Conservation (phyloP, 2,329 filamentous ascomycete genomes). For the Colletotrichum echinochloae region DNA sequence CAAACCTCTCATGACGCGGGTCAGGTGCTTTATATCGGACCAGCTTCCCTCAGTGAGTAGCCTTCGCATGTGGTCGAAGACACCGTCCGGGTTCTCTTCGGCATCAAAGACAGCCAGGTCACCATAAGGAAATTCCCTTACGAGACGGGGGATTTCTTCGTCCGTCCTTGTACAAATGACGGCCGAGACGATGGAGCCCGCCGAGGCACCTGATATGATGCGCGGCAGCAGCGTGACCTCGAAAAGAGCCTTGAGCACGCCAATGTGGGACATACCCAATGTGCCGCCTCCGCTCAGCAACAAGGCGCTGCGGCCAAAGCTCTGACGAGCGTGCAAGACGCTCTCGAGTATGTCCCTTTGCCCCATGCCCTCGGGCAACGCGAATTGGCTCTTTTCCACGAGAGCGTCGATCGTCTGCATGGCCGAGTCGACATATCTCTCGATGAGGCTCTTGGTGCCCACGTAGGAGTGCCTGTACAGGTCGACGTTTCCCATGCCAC, state of each 20-base stretch:
- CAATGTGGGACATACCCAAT: slow-evolving; percentile 92
- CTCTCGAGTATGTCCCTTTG: slow-evolving; percentile 73
- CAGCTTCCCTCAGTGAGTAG: slow-evolving; percentile 85
- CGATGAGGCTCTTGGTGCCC: slow-evolving; percentile 88
- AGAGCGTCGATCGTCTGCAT: slow-evolving; percentile 79
- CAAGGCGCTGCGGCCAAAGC: slow-evolving; percentile 86
- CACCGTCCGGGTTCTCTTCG: slow-evolving; percentile 66
- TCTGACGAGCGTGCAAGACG: slow-evolving; percentile 78
- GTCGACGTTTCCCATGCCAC: slow-evolving; percentile 85
- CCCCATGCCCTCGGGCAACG: slow-evolving; percentile 66
- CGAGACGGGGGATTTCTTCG: slow-evolving; percentile 77
- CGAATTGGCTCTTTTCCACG: slow-evolving; percentile 68
- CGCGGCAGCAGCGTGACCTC: slow-evolving; percentile 81
- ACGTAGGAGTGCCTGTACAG: slow-evolving; percentile 87
- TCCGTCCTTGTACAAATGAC: slow-evolving; percentile 84
- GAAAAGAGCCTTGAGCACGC: slow-evolving; percentile 85
- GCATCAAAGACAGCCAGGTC: slow-evolving; percentile 85
- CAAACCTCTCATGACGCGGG: slow-evolving; percentile 81
- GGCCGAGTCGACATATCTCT: slow-evolving; percentile 86
- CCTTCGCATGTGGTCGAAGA: slow-evolving; percentile 76
- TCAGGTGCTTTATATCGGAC: slow-evolving; percentile 86
- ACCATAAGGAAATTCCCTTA: slow-evolving; percentile 80
- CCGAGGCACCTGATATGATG: slow-evolving; percentile 89
- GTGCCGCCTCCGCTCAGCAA: slow-evolving; percentile 88
- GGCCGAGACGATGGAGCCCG: slow-evolving; percentile 86